Evolutionary conservation across 495 filamentous ascomycete genomes (phyloP), one percentile per base, ranked within the genome.

Genomic region (Hypoxylon trugodes): DNA sequence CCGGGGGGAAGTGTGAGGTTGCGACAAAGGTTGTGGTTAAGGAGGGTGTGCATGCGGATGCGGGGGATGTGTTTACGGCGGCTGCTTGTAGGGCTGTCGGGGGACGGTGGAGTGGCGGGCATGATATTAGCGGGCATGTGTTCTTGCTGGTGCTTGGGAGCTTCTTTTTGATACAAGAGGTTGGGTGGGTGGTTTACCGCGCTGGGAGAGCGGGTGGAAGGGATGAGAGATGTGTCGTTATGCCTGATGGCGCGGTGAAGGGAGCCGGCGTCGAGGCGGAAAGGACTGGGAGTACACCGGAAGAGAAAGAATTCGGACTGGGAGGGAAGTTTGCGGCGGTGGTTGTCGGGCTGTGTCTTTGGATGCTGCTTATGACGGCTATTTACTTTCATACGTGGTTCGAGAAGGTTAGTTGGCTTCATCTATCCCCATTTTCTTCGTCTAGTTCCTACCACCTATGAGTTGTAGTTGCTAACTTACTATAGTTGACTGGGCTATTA

Each of bases 371-470:
- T 43, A 98, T 98, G 95, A 98, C 95, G 36, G 92, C 93, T 8
- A 89, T 92, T 38, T 97, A 93, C 79, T 98, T 98, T 58, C 95
- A 98, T 73, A 97, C 95, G 3, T 97, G 94, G 95, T 87, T 93
- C 71, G 95, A 98, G 78, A 98, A 98, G 89, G 91, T 92, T 70
- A 59, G 82, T 76, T 45, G 3, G 15, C 9, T 13, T 30, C 32
- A 16, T 38, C 2, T 16, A 15, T 53, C 28, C 2, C 13, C 49
- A n/a, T n/a, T 8, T 37, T 26, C 35, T 51, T 51, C 36, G 48
- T 13, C 16, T 45, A 46, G 28, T 13, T 24, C 5, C 19, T 8
- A 32, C 1, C 30, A 55, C 45, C 55, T 38, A 64, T 40, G 12
- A 0, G 21, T 16, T 8, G 9, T 19, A 13, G 10, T 26, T 57